Evolutionary conservation across 768 basidiomycete species (phyloP).

Genomic region (Suillus ampliporus): DNA sequence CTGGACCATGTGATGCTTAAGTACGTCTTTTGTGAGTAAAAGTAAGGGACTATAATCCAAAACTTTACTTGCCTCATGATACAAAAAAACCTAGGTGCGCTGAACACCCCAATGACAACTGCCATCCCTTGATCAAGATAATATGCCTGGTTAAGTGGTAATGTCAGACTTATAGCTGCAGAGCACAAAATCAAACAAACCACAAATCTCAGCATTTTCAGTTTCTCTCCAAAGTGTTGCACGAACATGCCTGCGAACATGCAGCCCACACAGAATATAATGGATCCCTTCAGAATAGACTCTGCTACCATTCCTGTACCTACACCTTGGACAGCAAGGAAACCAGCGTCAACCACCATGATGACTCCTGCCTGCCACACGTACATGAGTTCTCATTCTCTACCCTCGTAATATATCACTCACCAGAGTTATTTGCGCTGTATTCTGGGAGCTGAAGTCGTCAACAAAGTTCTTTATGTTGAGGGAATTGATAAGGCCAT

Average conservation of each 20-base stretch:
- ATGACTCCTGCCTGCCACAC: conserved; percentile 2
- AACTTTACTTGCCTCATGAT: background rate
- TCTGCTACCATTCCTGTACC: background rate
- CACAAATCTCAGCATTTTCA: background rate
- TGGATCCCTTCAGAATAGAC: background rate
- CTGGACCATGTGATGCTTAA: background rate
- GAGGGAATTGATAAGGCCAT: background rate
- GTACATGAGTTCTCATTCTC: background rate
- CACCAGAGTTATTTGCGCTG: background rate
- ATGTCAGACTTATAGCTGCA: background rate
- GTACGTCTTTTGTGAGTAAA: too few relatives aligned
- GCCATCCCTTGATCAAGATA: background rate
- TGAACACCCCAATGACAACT: background rate
- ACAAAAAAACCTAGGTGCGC: background rate
- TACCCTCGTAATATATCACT: background rate
- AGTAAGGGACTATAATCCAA: too few relatives aligned
- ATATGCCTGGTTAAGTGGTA: background rate
- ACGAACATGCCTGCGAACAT: background rate
- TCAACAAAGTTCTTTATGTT: background rate
- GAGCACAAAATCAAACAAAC: background rate
- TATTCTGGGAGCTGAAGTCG: background rate
- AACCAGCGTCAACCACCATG: background rate
- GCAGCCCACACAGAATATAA: conserved; percentile 7
- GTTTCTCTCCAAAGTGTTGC: conserved; percentile 2
- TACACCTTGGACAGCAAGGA: conserved; percentile 6